Evolutionary conservation across 768 basidiomycete species (phyloP).

Genomic region (Tulasnella sp.): DNA sequence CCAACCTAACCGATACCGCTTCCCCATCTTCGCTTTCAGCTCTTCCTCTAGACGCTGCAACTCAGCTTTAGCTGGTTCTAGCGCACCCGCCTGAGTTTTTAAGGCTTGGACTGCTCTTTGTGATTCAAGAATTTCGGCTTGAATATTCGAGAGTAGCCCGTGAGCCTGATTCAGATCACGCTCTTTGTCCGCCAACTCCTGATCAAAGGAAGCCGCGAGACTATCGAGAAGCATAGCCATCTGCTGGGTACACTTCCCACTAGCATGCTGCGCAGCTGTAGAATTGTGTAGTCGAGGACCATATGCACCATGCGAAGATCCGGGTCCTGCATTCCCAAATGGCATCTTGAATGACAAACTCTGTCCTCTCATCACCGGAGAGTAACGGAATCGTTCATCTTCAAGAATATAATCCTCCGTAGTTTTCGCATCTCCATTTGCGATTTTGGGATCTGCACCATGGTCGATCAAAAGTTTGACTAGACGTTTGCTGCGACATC

Average conservation of each 20-base stretch:
- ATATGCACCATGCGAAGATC: conserved; percentile 1
- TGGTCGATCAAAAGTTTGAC: conserved; percentile 94
- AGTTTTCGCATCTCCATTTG: conserved; percentile 89
- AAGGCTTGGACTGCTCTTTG: conserved; percentile 63
- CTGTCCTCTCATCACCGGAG: conserved; percentile 66
- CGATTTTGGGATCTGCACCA: conserved; percentile 88
- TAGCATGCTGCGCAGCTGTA: conserved; percentile 69
- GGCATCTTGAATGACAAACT: conserved; percentile 27
- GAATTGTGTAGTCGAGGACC: conserved; percentile 69
- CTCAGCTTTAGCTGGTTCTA: conserved; percentile 44
- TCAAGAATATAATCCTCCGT: conserved; percentile 98
- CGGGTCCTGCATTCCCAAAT: conserved; percentile 7
- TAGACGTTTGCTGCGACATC: conserved; percentile 87
- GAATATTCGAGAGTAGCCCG: conserved; percentile 70
- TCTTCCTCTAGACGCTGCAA: conserved; percentile 52
- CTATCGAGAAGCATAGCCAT: conserved; percentile 77
- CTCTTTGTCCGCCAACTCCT: conserved; percentile 83
- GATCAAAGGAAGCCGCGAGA: conserved; percentile 80
- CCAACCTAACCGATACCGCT: conserved; percentile 74
- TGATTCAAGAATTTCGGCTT: conserved; percentile 79
- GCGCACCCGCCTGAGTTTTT: conserved; percentile 50
- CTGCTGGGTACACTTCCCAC: conserved; percentile 72
- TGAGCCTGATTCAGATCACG: conserved; percentile 83
- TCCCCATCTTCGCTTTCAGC: conserved; percentile 62
- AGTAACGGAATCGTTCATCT: conserved; percentile 91